Percentiles rank a stretch among this genome's conserved stretches.
Conservation (phyloP, 2,329 filamentous ascomycete genomes). For the Paecilomyces sp. region DNA sequence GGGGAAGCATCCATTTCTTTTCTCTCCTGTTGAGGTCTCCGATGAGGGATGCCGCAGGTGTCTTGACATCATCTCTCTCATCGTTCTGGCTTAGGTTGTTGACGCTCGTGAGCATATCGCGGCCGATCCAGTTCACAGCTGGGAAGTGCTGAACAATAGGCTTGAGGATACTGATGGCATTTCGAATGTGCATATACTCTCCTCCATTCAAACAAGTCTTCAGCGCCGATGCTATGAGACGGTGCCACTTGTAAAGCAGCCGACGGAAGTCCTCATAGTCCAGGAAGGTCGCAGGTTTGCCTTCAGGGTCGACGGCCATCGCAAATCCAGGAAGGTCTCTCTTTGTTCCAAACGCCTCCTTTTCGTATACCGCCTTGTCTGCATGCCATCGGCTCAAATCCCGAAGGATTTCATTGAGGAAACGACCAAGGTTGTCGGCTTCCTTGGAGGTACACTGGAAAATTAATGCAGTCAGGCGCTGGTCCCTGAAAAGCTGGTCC, state of each 20-base stretch:
- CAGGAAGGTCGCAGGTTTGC: slow-evolving; percentile 63
- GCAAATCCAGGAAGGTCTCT: slow-evolving; percentile 71
- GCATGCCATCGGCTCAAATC: slow-evolving; percentile 81
- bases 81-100: slow-evolving; percentile 37
- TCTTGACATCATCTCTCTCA: slow-evolving; percentile 43
- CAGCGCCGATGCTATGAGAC: slow-evolving; percentile 68
- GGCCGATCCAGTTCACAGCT: slow-evolving; percentile 79
- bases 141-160: slow-evolving; percentile 76
- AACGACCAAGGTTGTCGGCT: slow-evolving; percentile 86
- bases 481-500: slow-evolving; percentile 75
- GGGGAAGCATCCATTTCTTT: slow-evolving; percentile 43
- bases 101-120: slow-evolving; percentile 35
- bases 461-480: slow-evolving; percentile 72
- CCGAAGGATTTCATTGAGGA: slow-evolving; percentile 72
- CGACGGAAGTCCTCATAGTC: slow-evolving; percentile 82
- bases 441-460: slow-evolving; percentile 87
- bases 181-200: slow-evolving; percentile 97
- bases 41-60: slow-evolving; percentile 42
- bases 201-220: slow-evolving; percentile 72
- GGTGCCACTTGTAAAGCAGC: slow-evolving; percentile 84
- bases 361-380: slow-evolving; percentile 68
- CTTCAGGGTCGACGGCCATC: slow-evolving; percentile 61
- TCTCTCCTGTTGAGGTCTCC: slow-evolving; percentile 42
- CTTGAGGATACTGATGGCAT: slow-evolving; percentile 85
- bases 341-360: slow-evolving; percentile 65